Percentiles rank a stretch among this genome's conserved stretches.
Evolutionary conservation across 2,329 filamentous ascomycete species (phyloP).

Genomic region (Phyllosticta paracitricarpa): DNA sequence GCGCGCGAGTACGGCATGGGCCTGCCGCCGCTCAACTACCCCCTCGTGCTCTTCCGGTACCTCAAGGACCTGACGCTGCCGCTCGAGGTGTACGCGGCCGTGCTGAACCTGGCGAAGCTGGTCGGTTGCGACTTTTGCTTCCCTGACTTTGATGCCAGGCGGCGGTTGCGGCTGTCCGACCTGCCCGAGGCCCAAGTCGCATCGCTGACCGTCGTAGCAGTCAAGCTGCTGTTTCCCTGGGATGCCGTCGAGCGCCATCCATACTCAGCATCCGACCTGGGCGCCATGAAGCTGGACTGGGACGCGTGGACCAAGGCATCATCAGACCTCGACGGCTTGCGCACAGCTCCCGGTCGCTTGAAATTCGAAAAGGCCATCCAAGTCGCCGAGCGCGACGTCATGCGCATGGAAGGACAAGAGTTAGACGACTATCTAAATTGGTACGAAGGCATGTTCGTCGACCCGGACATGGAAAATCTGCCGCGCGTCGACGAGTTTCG

Average conservation of each 20-base stretch:
- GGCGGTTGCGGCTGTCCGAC: conserved; percentile 13
- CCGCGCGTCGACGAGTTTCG: conserved; percentile 22
- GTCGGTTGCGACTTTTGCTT: conserved; percentile 49
- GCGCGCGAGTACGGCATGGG: conserved; percentile 56
- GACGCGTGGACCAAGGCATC: conserved; percentile 43
- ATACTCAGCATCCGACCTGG: conserved; percentile 43
- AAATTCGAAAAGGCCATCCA: conserved; percentile 38
- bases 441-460: conserved; percentile 59
- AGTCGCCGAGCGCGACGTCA: conserved; percentile 52
- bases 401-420: conserved; percentile 49
- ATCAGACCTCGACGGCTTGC: neutral
- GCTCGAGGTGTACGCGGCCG: conserved; percentile 53
- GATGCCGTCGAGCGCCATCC: conserved; percentile 46
- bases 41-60: conserved; percentile 55
- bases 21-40: conserved; percentile 64
- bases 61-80: conserved; percentile 66
- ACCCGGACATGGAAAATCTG: conserved; percentile 30
- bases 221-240: conserved; percentile 73
- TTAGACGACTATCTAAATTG: conserved; percentile 72
- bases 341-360: conserved; percentile 13
- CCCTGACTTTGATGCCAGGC: conserved; percentile 27
- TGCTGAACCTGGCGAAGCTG: conserved; percentile 45
- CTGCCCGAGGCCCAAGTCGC: conserved; percentile 64
- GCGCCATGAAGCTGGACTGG: conserved; percentile 62
- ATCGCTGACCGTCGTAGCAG: conserved; percentile 60